phyloP scores from a whole-genome alignment of 78 protist species.

The Dictyostelium intermedium region DNA sequence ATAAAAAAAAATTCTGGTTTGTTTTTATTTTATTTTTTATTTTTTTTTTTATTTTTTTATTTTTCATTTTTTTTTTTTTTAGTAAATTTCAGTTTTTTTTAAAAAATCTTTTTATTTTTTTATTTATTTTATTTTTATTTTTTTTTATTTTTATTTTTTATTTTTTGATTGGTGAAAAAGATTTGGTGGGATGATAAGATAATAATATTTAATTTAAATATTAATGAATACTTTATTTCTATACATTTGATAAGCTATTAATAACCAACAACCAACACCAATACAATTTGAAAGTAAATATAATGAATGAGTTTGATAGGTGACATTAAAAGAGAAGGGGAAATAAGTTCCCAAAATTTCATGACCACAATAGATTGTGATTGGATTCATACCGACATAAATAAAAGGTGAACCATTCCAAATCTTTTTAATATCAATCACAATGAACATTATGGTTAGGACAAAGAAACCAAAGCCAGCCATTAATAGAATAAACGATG shows the following conservation, averaged over 20 bases:
- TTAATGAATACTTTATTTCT: conserved; percentile 67
- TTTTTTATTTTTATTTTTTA: neutral
- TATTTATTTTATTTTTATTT: neutral
- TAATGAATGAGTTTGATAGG: conserved; percentile 28
- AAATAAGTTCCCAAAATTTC: conserved; percentile 50
- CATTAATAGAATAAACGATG: conserved; percentile 75
- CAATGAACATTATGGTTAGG: conserved; percentile 27
- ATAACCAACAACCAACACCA: conserved; percentile 76
- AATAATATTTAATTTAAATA: conserved; percentile 5
- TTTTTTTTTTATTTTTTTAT: neutral
- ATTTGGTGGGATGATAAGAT: too few relatives aligned
- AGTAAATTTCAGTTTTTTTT: too few relatives aligned
- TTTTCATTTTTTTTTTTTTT: neutral
- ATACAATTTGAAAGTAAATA: conserved; percentile 45
- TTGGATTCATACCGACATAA: conserved; percentile 90
- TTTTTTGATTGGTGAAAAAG: neutral
- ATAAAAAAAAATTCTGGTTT: too few relatives aligned
- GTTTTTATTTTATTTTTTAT: too few relatives aligned
- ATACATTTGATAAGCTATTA: conserved; percentile 68
- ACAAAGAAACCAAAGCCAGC: conserved; percentile 76
- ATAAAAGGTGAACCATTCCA: conserved; percentile 87
- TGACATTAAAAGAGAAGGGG: conserved; percentile 61
- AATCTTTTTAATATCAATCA: conserved; percentile 60
- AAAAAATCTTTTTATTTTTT: neutral
- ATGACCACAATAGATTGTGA: conserved; percentile 75